Base-by-base conservation (phyloP, 2,329 filamentous ascomycete species). In the Canariomyces notabilis region DNA sequence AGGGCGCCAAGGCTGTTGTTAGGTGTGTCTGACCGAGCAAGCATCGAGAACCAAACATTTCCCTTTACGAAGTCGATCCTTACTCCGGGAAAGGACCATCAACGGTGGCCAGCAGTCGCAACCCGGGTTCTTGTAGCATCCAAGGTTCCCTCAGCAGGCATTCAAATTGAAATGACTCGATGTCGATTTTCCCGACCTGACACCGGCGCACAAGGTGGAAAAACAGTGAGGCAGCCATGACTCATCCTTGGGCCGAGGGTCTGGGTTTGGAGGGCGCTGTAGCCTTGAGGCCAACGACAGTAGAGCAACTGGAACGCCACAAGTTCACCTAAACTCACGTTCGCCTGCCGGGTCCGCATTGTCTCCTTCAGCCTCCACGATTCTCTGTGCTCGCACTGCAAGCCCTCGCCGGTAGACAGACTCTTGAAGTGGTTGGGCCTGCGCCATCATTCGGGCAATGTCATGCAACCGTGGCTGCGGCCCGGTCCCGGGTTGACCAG, bases 381-480 rank as follows among this genome's bases (percentile, higher is more conserved):
- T 29, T 12, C 14, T 33, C 34, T 37, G 21, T 21, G 9, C 33
- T 51, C 49, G 49, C 49, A 37, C 15, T 49, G 39, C 45, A 41
- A 15, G 20, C 15, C 46, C 42, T 33, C 29, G 33, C 36, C 20
- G 21, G 47, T 21, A 33, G 29, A n/a, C 14, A 5, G 26, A 29
- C 26, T 9, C 22, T 16, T 19, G 23, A 3, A 40, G 14, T 9
- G 20, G 4, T 16, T 18, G 31, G 29, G 18, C 35, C 37, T n/a
- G 12, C 37, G 3, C 16, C 22, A 12, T 21, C 43, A 18, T 46
- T 36, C 21, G 20, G 22, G 34, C 42, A 41, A 45, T 19, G 19
- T 26, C 19, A 12, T 5, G 3, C 37, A 35, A 23, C 46, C 31
- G 31, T 38, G 26, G 36, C 12, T 18, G 18, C 19, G 37, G 14